phyloP scores from a whole-genome alignment of 129 eudicot genomes.

The Flaveria sonorensis region DNA sequence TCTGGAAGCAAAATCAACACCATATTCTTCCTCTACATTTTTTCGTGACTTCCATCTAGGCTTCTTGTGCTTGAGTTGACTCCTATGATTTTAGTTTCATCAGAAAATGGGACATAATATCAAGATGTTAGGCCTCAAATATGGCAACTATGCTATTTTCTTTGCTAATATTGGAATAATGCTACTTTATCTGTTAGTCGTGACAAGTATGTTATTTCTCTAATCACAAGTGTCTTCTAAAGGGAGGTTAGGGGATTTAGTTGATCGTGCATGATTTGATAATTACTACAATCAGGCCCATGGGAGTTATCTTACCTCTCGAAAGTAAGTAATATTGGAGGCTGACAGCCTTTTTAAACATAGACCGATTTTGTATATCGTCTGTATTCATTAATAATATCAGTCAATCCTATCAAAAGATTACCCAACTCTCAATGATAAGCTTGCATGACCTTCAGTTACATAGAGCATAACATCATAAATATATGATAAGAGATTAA shows the following conservation, averaged over 20 bases:
- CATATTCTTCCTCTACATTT: background rate
- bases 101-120: background rate
- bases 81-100: background rate
- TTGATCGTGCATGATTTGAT: background rate
- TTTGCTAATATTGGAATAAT: background rate
- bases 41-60: background rate
- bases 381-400: too few relatives aligned
- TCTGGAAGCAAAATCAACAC: background rate
- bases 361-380: background rate
- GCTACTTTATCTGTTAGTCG: background rate
- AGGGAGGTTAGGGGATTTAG: background rate
- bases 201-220: background rate
- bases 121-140: background rate
- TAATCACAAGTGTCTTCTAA: background rate
- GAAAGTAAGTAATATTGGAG: background rate
- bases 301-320: too few relatives aligned
- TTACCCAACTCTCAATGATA: background rate
- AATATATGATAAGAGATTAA: too few relatives aligned
- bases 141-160: background rate
- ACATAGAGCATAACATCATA: too few relatives aligned
- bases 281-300: too few relatives aligned
- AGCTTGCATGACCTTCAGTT: background rate
- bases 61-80: background rate
- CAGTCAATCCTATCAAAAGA: too few relatives aligned
- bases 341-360: background rate